Conservation (phyloP, 176 grass and related monocot genomes). For the Zea mays region Zm-B73-REFERENCE-NAM-5.0 NC_050096.1:47112501-47113000, state of each 20-base stretch:
- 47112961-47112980: too few species aligned
- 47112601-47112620: neutral
- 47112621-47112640: neutral
- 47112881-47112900: conserved; percentile 14
- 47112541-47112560: neutral
- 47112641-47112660: neutral
- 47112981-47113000: too few species aligned
- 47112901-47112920: neutral
- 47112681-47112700: neutral
- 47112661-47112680: neutral
- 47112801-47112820: neutral
- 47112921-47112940: neutral
- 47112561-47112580: neutral
- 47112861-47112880: conserved; percentile 6
- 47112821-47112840: neutral
- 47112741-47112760: neutral
- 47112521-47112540: neutral
- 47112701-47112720: neutral
- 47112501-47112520: neutral
- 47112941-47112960: neutral
- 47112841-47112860: conserved; percentile 7
- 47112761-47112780: neutral
- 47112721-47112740: neutral
- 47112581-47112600: neutral
- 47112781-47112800: neutral